These are phyloP conservation scores for Cairneyella variabilis DNA, from an alignment of 495 filamentous ascomycete species.

Conservation along the genomic window DNA sequence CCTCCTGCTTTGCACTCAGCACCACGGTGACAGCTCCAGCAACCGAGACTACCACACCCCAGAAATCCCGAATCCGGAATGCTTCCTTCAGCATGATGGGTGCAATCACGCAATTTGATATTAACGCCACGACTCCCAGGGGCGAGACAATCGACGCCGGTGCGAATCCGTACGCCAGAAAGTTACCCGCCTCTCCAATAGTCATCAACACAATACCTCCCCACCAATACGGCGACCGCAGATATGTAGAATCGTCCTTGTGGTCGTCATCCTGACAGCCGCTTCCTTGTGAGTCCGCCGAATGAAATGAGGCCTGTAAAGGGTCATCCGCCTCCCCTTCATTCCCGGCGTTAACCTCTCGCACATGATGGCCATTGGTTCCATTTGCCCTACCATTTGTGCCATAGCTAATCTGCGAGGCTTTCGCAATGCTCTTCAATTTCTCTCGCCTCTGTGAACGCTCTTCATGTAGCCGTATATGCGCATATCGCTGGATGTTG, in stretches of 20 bases:
- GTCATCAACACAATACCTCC: constrained; percentile 84
- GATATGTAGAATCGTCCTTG: constrained; percentile 45
- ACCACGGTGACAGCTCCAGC: constrained; percentile 90
- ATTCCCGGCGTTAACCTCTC: constrained; percentile 23
- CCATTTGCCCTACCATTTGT: constrained; percentile 30
- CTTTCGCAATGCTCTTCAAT: constrained; percentile 25
- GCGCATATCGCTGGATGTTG: constrained; percentile 94
- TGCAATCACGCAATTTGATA: constrained; percentile 95
- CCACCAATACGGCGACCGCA: constrained; percentile 96
- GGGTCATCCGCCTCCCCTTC: constrained; percentile 42
- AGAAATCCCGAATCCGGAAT: constrained; percentile 80
- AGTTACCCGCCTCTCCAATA: constrained; percentile 92
- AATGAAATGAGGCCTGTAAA: constrained; percentile 42
- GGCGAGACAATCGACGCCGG: constrained; percentile 97
- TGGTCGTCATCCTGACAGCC: constrained; percentile 28
- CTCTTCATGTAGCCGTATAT: constrained; percentile 64
- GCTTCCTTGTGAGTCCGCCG: constrained; percentile 36
- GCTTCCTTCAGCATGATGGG: constrained; percentile 87
- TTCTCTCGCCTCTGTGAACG: constrained; percentile 45
- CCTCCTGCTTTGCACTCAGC: constrained; percentile 82
- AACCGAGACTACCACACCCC: constrained; percentile 82
- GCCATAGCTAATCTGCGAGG: constrained; percentile 34
- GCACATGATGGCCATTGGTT: constrained; percentile 25
- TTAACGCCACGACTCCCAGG: constrained; percentile 86
- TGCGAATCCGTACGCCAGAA: constrained; percentile 97